phyloP scores from a whole-genome alignment of 805 yeast species.

The Lachancea waltii region DNA sequence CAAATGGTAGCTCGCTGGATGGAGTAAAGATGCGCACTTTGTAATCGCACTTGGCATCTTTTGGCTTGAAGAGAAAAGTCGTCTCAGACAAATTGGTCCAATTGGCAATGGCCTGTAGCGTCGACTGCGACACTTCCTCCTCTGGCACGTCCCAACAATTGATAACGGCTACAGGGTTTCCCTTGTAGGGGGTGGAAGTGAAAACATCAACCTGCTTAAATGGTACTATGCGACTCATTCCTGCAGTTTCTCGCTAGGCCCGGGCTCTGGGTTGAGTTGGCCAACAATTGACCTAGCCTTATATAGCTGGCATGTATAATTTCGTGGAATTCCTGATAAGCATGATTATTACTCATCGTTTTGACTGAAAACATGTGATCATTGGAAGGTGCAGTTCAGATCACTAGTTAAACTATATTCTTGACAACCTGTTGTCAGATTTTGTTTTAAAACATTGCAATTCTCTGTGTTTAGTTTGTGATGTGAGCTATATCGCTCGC shows the following conservation, averaged over 20 bases:
- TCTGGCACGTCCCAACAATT: constrained; percentile 20
- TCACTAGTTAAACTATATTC: too few species aligned
- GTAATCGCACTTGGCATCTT: constrained; percentile 35
- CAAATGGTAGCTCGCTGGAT: constrained; percentile 46
- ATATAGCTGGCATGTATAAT: too few species aligned
- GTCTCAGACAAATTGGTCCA: constrained; percentile 61
- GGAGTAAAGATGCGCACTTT: constrained; percentile 46
- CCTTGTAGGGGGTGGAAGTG: constrained; percentile 34
- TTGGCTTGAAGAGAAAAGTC: constrained; percentile 42
- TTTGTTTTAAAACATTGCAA: too few species aligned
- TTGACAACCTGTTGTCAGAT: too few species aligned
- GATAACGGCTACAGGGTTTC: constrained; percentile 51
- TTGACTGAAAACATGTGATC: too few species aligned
- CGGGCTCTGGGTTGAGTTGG: too few species aligned
- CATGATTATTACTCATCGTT: too few species aligned
- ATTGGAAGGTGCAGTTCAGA: too few species aligned
- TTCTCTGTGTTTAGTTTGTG: too few species aligned
- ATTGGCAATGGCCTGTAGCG: constrained; percentile 44
- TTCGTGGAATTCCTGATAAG: too few species aligned
- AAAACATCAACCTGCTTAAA: constrained; percentile 36
- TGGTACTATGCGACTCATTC: constrained; percentile 12
- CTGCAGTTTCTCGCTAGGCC: neutral
- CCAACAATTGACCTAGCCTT: too few species aligned
- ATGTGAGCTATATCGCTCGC: too few species aligned
- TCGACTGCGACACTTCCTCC: constrained; percentile 30